phyloP scores from a whole-genome alignment of 805 yeast genomes.

The Phaffomyces opuntiae region DNA sequence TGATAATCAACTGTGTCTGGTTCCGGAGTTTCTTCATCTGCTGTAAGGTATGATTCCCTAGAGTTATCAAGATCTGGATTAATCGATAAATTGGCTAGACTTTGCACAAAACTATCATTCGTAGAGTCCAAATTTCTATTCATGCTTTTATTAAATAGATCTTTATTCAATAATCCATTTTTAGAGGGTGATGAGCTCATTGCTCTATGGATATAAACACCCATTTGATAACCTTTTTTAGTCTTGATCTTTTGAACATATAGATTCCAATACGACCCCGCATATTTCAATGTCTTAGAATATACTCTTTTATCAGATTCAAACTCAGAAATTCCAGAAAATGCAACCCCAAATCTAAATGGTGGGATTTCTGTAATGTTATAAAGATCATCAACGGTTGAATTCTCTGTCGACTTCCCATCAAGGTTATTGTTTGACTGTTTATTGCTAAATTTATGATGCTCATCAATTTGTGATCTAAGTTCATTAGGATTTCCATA shows the following conservation, averaged over 20 bases:
- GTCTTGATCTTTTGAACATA: slow-evolving; percentile 43
- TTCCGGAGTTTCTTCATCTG: slow-evolving; percentile 24
- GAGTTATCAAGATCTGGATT: slow-evolving; percentile 3
- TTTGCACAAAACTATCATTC: slow-evolving; percentile 2
- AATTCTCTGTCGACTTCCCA: slow-evolving; percentile 18
- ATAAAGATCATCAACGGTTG: slow-evolving; percentile 11
- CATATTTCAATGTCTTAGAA: slow-evolving; percentile 48
- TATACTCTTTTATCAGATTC: slow-evolving; percentile 41
- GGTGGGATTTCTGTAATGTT: slow-evolving; percentile 44
- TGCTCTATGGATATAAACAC: slow-evolving; percentile 50
- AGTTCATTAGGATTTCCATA: slow-evolving; percentile 37
- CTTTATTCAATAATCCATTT: slow-evolving; percentile 34
- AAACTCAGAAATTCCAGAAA: slow-evolving; percentile 39
- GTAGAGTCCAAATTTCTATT: slow-evolving; percentile 3
- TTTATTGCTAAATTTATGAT: slow-evolving; percentile 11
- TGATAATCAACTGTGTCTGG: slow-evolving; percentile 15
- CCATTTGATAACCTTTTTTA: slow-evolving; percentile 41
- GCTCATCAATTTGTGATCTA: slow-evolving; percentile 22
- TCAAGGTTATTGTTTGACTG: slow-evolving; percentile 4
- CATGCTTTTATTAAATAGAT: slow-evolving; percentile 20
- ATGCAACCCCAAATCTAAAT: slow-evolving; percentile 46
- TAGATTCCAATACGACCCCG: slow-evolving; percentile 55
- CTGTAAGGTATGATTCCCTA: slow-evolving; percentile 14
- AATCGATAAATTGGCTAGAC: slow-evolving; percentile 8
- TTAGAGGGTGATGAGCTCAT: slow-evolving; percentile 30